phyloP scores from a whole-genome alignment of 1,284 basidiomycete genomes.

The Ceratobasidium sp. region DNA sequence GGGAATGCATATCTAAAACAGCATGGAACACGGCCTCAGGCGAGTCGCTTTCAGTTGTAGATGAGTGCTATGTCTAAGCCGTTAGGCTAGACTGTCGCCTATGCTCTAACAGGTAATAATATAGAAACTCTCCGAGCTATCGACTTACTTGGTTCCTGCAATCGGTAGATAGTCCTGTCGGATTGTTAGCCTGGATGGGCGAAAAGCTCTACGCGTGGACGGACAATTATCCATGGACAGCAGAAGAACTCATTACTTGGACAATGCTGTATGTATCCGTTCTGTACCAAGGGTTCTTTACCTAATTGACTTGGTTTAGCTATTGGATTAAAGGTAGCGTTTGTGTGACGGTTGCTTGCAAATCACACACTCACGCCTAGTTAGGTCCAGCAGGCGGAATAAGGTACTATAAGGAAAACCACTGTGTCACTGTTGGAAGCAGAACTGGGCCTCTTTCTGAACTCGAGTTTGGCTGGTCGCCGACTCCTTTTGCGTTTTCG shows the following conservation, averaged over 20 bases:
- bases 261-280: constrained; percentile 38
- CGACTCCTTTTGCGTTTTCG: constrained; percentile 40
- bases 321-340: constrained; percentile 11
- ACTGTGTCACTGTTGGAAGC: constrained; percentile 1
- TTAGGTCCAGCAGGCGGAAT: constrained; percentile 19
- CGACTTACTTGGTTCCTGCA: not conserved
- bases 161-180: constrained; percentile 42
- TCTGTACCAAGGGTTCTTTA: no score
- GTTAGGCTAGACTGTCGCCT: constrained; percentile 41
- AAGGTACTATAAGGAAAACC: constrained; percentile 42
- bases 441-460: constrained; percentile 23
- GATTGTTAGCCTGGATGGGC: constrained; percentile 43
- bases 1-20: constrained; percentile 29
- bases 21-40: constrained; percentile 41
- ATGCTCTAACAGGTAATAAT: constrained; percentile 41
- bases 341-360: not conserved
- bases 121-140: no score
- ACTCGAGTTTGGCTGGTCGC: constrained; percentile 33
- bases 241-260: constrained; percentile 43
- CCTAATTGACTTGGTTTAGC: not conserved
- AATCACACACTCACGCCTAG: not conserved
- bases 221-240: constrained; percentile 42
- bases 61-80: not conserved
- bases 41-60: not conserved
- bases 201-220: constrained; percentile 42